phyloP scores from a whole-genome alignment of 805 yeast genomes.

The Lachancea sp. region DNA sequence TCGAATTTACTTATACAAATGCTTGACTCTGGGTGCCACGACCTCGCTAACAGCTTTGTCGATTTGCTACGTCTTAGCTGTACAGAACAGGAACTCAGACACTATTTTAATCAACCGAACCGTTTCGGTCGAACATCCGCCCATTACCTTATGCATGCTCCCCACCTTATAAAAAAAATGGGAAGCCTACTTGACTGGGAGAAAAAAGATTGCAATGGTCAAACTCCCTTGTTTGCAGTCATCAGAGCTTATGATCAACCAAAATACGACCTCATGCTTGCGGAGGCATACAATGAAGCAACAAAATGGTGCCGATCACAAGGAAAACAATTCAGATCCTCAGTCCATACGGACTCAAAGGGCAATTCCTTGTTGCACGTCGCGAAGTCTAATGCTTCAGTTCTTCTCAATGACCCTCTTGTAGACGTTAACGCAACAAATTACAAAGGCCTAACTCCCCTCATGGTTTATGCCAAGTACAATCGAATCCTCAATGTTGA shows the following conservation, averaged over 20 bases:
- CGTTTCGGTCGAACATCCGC: constrained; percentile 54
- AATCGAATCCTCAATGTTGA: constrained; percentile 55
- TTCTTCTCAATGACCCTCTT: constrained; percentile 34
- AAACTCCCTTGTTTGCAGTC: constrained; percentile 72
- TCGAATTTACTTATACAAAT: constrained; percentile 57
- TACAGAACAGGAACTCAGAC: constrained; percentile 39
- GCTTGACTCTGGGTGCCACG: constrained; percentile 45
- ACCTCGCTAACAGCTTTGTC: constrained; percentile 42
- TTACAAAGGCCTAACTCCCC: constrained; percentile 54
- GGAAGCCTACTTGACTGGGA: constrained; percentile 69
- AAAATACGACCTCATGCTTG: constrained; percentile 46
- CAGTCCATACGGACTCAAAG: constrained; percentile 61
- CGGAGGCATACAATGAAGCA: constrained; percentile 40
- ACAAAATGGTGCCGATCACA: constrained; percentile 36
- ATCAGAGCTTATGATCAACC: constrained; percentile 78
- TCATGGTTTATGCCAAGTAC: constrained; percentile 64
- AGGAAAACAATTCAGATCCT: constrained; percentile 36
- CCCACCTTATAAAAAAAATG: constrained; percentile 43
- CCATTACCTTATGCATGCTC: constrained; percentile 61
- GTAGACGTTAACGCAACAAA: constrained; percentile 58
- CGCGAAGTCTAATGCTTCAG: constrained; percentile 44
- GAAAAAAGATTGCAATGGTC: constrained; percentile 52
- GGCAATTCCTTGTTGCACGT: constrained; percentile 78
- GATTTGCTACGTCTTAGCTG: constrained; percentile 39
- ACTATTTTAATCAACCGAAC: constrained; percentile 49